A percentile compares a stretch with the other conserved stretches of the same genome.
Evolutionary conservation across 371 early-diverging fungal species (phyloP).

Genomic region (Gilbertella persicaria): DNA sequence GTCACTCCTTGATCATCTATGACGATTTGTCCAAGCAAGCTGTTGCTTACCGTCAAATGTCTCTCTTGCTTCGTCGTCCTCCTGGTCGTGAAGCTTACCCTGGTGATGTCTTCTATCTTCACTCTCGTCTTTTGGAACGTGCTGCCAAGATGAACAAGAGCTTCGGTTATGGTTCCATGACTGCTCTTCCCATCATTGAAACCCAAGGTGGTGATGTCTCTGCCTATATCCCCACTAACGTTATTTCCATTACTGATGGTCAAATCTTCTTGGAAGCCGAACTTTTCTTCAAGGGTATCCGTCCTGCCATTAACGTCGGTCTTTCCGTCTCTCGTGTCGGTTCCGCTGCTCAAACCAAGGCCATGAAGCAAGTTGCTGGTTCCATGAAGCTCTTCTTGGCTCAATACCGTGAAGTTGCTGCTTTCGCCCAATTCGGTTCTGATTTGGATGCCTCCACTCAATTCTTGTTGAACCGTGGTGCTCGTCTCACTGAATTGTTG

Average conservation of each 20-base stretch:
- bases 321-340: constrained; percentile 98
- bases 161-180: constrained; percentile 92
- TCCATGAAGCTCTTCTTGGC: constrained; percentile 97
- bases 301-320: constrained; percentile 98
- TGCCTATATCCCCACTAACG: constrained; percentile 98
- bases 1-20: constrained; percentile 91
- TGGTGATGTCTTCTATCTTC: constrained; percentile 97
- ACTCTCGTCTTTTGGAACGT: constrained; percentile 96
- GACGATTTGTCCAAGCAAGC: constrained; percentile 97
- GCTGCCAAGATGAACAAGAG: constrained; percentile 96
- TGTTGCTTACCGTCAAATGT: constrained; percentile 98
- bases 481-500: constrained; percentile 94
- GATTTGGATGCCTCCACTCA: constrained; percentile 97
- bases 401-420: constrained; percentile 98
- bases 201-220: constrained; percentile 99
- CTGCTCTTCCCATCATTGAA: constrained; percentile 96
- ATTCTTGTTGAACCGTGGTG: constrained; percentile 97
- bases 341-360: constrained; percentile 97
- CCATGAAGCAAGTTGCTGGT: constrained; percentile 98
- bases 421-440: constrained; percentile 97
- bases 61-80: constrained; percentile 94
- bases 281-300: constrained; percentile 97
- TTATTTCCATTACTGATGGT: constrained; percentile 98
- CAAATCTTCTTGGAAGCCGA: constrained; percentile 93
- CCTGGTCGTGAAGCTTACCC: constrained; percentile 98